Evolutionary conservation across 2,329 filamentous ascomycete genomes (phyloP).

Genomic region (Onygena corvina): DNA sequence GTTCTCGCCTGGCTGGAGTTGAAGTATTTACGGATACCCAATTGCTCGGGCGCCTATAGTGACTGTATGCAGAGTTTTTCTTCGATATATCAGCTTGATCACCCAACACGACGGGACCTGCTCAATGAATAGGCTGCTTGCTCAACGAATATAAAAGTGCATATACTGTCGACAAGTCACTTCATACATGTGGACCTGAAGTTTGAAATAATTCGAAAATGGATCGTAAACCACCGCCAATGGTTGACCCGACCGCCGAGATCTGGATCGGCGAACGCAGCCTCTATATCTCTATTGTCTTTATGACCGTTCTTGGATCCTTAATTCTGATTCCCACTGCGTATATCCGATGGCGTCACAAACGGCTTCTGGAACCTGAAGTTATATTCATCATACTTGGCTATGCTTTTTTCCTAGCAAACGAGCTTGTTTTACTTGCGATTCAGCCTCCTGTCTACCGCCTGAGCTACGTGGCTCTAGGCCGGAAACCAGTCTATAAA

Average conservation of each 20-base stretch:
- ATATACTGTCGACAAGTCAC: no score
- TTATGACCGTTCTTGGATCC: constrained; percentile 8
- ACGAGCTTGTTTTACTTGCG: constrained; percentile 5
- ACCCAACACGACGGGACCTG: no score
- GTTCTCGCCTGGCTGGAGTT: no score
- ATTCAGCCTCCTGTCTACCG: constrained; percentile 8
- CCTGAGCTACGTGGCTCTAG: constrained; percentile 6
- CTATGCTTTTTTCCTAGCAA: constrained; percentile 8
- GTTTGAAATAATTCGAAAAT: no score
- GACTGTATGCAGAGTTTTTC: no score
- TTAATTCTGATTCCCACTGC: constrained; percentile 8
- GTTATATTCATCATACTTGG: constrained; percentile 8
- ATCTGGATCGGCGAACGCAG: constrained; percentile 8
- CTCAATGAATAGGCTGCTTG: no score
- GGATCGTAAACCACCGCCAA: not conserved
- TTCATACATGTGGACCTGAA: no score
- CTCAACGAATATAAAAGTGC: no score
- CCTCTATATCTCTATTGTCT: constrained; percentile 9
- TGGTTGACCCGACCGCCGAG: not conserved
- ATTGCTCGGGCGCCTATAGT: no score
- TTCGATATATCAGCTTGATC: no score
- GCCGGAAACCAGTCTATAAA: not conserved
- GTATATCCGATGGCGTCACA: constrained; percentile 11
- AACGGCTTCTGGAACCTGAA: constrained; percentile 7
- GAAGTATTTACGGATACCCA: no score